A percentile compares a stretch with the other conserved stretches of the same genome.
phyloP scores from a whole-genome alignment of 202 grass and related monocot species.

The Carex arenaria region DNA sequence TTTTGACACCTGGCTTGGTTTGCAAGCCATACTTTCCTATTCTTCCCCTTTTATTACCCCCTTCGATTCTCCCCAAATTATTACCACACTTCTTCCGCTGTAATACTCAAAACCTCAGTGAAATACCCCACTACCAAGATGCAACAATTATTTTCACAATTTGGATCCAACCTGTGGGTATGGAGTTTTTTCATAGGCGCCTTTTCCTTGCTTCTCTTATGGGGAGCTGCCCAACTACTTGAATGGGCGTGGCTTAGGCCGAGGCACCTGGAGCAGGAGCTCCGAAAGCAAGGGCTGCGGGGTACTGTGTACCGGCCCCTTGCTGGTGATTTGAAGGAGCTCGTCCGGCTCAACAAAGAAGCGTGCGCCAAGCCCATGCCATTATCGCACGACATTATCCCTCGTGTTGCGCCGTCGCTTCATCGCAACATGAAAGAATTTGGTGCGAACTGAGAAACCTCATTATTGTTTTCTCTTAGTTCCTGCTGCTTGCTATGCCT shows the following conservation, averaged over 20 bases:
- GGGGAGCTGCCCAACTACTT: slow-evolving; percentile 19
- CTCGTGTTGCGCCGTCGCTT: slow-evolving; percentile 36
- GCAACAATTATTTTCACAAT: background rate
- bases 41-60: no score
- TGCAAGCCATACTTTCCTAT: background rate
- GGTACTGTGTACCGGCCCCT: slow-evolving; percentile 48
- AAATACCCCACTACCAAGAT: background rate
- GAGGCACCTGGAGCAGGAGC: slow-evolving; percentile 34
- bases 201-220: slow-evolving; percentile 22
- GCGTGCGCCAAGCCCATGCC: slow-evolving; percentile 46
- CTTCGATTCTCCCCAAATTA: background rate
- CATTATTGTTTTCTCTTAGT: background rate
- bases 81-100: background rate
- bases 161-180: slow-evolving; percentile 14
- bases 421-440: slow-evolving; percentile 23
- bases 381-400: slow-evolving; percentile 52
- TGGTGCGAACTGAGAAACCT: slow-evolving; percentile 17
- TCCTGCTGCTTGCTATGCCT: no score
- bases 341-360: slow-evolving; percentile 34
- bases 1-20: background rate
- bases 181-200: slow-evolving; percentile 31
- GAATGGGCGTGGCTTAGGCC: slow-evolving; percentile 43
- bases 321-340: slow-evolving; percentile 46
- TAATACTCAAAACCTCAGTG: background rate
- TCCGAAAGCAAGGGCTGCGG: slow-evolving; percentile 50